Percentiles rank a stretch among this genome's conserved stretches.
Evolutionary conservation across 441 rosid species (phyloP).

Genomic region (Gossypium lobatum): DNA sequence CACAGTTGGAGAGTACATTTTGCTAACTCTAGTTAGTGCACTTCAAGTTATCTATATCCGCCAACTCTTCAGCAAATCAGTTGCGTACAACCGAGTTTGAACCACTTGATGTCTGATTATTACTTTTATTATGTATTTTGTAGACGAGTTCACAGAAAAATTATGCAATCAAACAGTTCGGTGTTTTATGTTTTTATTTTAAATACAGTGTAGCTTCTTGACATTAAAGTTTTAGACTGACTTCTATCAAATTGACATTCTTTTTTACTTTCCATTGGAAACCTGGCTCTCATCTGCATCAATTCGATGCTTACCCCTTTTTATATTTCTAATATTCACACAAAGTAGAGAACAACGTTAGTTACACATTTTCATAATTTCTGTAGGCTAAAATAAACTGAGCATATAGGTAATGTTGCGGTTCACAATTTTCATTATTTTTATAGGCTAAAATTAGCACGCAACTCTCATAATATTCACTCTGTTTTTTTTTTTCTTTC

Average conservation of each 20-base stretch:
- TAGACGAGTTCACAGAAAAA: conserved; percentile 17
- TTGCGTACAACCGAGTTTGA: conserved; percentile 84
- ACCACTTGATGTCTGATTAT: neutral
- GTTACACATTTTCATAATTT: neutral
- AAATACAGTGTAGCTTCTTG: conserved; percentile 1
- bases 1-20: conserved; percentile 69
- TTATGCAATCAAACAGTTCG: neutral
- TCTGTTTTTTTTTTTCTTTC: no score
- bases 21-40: conserved; percentile 62
- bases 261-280: neutral
- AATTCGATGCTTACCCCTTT: neutral
- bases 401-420: neutral
- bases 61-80: conserved; percentile 90
- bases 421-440: neutral
- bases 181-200: conserved; percentile 9
- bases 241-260: neutral
- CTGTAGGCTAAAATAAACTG: neutral
- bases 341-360: neutral
- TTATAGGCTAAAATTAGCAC: no score
- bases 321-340: no score
- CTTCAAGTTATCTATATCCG: conserved; percentile 83
- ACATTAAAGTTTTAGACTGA: neutral
- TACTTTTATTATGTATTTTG: conserved; percentile 1
- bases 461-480: no score
- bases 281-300: neutral